These are phyloP conservation scores for Colletotrichum liriopes DNA, from an alignment of 2,329 filamentous ascomycete genomes.

Conservation along the genomic window DNA sequence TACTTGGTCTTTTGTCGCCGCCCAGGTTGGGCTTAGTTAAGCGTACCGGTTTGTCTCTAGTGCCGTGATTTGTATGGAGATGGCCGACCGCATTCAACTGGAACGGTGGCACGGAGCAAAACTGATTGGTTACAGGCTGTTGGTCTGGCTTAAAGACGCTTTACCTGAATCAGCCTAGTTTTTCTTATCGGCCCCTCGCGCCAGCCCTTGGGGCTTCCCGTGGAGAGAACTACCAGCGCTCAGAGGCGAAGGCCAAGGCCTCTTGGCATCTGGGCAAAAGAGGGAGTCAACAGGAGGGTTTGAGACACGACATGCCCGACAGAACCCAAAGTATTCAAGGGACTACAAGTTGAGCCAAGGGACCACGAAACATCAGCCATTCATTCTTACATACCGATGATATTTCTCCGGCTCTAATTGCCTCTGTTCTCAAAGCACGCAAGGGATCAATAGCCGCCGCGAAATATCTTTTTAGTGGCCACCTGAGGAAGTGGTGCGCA, in stretches of 20 bases:
- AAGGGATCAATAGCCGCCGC: background rate
- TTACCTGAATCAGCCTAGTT: background rate
- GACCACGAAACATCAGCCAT: background rate
- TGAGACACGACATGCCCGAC: background rate
- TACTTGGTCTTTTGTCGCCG: too few species aligned
- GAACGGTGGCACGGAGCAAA: background rate
- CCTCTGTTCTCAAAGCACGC: background rate
- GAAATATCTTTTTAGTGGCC: background rate
- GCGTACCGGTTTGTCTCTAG: background rate
- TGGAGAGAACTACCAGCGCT: background rate
- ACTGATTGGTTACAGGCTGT: background rate
- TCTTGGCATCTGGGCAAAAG: background rate
- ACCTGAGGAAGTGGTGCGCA: too few species aligned
- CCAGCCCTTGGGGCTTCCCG: background rate
- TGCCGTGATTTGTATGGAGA: background rate
- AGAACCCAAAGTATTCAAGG: background rate
- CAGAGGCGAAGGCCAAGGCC: background rate
- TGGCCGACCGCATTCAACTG: background rate
- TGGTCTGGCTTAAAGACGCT: background rate
- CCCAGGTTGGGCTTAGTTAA: background rate
- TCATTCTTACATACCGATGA: background rate
- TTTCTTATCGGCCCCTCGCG: background rate
- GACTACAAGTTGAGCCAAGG: background rate
- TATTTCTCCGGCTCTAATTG: background rate
- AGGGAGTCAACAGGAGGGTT: background rate